phyloP scores from a whole-genome alignment of 768 basidiomycete species.

The Exidia glandulosa region DNA sequence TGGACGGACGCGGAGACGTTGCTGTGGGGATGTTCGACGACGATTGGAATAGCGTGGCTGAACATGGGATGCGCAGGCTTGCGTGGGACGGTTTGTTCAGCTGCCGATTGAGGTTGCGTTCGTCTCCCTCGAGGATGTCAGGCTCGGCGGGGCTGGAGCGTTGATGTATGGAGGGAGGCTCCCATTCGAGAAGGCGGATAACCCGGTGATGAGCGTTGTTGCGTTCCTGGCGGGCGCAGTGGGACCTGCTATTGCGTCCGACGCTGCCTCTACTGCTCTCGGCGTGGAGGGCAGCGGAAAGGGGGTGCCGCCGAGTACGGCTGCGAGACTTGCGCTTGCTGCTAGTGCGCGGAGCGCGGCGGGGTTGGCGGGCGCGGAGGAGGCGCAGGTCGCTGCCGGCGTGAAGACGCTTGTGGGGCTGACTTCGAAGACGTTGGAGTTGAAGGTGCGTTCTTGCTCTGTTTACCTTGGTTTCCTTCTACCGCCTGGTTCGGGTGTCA shows the following conservation, averaged over 20 bases:
- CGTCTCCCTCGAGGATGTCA: slow-evolving; percentile 51
- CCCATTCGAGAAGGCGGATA: slow-evolving; percentile 91
- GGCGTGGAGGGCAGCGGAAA: slow-evolving; percentile 27
- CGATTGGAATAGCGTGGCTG: slow-evolving; percentile 87
- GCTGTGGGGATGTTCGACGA: slow-evolving; percentile 94
- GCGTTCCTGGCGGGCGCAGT: slow-evolving; percentile 94
- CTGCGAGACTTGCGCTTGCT: slow-evolving; percentile 78
- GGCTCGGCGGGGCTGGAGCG: slow-evolving; percentile 62
- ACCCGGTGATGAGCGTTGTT: slow-evolving; percentile 97
- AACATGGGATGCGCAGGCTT: slow-evolving; percentile 90
- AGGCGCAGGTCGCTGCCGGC: slow-evolving; percentile 63
- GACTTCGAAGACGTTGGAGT: slow-evolving; percentile 57
- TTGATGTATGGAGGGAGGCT: slow-evolving; percentile 57
- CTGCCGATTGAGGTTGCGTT: slow-evolving; percentile 96
- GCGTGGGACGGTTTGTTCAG: slow-evolving; percentile 89
- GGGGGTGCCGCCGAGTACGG: slow-evolving; percentile 50
- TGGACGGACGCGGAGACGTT: slow-evolving; percentile 92
- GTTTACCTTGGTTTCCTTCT: no score
- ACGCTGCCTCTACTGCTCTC: slow-evolving; percentile 84
- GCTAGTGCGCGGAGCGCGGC: slow-evolving; percentile 81
- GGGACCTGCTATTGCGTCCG: slow-evolving; percentile 79
- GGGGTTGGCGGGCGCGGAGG: slow-evolving; percentile 71
- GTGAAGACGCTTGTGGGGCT: slow-evolving; percentile 72
- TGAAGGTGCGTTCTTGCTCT: no score
- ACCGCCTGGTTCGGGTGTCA: no score